Evolutionary conservation across 257 asterid genomes (phyloP).

Genomic region (Hygrophila difformis): DNA sequence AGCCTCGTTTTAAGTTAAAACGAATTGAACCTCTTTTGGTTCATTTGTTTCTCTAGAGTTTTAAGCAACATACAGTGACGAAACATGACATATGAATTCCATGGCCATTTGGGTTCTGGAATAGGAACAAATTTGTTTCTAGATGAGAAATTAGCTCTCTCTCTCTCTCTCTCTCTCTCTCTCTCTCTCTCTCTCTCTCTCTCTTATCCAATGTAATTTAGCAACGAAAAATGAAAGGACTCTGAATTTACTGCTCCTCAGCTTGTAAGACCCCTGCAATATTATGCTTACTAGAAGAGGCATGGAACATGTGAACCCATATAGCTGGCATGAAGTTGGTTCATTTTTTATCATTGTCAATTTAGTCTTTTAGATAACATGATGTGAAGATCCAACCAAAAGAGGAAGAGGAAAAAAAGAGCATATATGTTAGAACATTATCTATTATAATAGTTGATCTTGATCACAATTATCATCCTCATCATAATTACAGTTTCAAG

Average conservation of each 20-base stretch:
- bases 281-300: background rate
- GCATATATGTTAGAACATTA: background rate
- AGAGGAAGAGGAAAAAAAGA: background rate
- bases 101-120: background rate
- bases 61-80: background rate
- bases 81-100: background rate
- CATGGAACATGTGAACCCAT: background rate
- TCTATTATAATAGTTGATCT: constrained; percentile 5
- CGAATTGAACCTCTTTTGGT: background rate
- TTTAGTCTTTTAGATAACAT: background rate
- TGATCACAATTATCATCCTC: too few species aligned
- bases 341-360: too few species aligned
- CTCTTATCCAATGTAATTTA: background rate
- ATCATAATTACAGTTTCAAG: background rate
- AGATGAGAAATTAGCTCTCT: too few species aligned
- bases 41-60: background rate
- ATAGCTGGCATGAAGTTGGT: background rate
- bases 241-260: background rate
- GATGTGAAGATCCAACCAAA: background rate
- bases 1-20: background rate
- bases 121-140: background rate
- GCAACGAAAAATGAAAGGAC: background rate
- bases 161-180: too few species aligned
- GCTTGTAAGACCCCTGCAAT: background rate
- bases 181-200: too few species aligned